Evolutionary conservation across 2,329 filamentous ascomycete genomes (phyloP), one percentile per base, ranked within the genome.

Genomic region (Cyphellophora europaea): DNA sequence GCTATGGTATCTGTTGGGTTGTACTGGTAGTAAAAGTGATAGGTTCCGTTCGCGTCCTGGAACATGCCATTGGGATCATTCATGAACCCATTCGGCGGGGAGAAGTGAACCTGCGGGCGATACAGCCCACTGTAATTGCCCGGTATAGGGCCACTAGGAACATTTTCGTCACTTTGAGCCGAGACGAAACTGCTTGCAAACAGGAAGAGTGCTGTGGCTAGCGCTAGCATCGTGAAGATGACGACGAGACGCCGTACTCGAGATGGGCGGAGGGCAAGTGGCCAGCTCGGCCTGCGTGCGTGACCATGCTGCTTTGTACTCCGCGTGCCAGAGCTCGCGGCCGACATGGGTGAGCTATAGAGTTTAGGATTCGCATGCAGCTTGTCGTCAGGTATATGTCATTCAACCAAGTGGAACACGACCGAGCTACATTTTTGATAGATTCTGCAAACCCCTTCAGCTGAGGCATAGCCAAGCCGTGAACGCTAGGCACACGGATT

Each of bases 41-140:
- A 82, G 0, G 63, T 60, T 4, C 72, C 74, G 36, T 74, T 62
- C 2, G 55, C 61, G 42, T 78, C 73, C 5, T 67, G 51, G 41
- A 78, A 76, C 58, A 77, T 65, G 46, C 77, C 77, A 54, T 80
- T 80, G 1, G 76, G 75, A 45, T 80, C 77, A 42, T 77, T 78
- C 32, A 60, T 62, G 37, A 56, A 57, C 13, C 43, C 38, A 14
- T 30, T 34, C 10, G 51, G 52, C 5, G 54, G 51, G 13, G 52
- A 52, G 42, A 51, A 57, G 33, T 56, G 54, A 11, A 53, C 39
- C 38, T 54, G 54, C 12, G 54, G 54, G 31, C 54, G 48, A 6
- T 30, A 25, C 8, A 8, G 21, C 8, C 21, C 21, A 25, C 21
- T 25, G 21, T 25, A 25, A n/a, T 25, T 10, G 11, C 2, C 10